Base-by-base conservation (phyloP, 805 yeast genomes). In the Wickerhamiella vanderwaltii region DNA sequence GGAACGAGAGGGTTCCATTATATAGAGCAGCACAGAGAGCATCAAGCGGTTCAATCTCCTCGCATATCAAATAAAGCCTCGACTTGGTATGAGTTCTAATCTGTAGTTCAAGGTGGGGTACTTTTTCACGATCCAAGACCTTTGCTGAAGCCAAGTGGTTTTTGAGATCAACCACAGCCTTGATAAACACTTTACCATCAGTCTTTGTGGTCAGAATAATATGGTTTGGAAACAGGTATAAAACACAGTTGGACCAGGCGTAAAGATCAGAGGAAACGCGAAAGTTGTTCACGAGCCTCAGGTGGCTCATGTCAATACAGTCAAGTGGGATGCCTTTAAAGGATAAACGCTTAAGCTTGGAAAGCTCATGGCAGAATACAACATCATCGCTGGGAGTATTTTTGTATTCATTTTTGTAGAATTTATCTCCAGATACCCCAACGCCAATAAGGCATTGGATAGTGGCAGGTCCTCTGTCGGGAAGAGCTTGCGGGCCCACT, bases 1-100 rank as follows among this genome's bases (percentile, higher is more conserved):
- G 40, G 34, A 37, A 37, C n/a, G 16, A 20, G 12, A 37, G 17
- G 5, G 7, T 19, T 6, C 17, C 16, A 17, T 37, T 29, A 29
- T 37, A 30, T 13, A 37, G 40, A 11, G 40, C 40, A 7, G 40
- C 40, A 13, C 40, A 37, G 9, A 37, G 34, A 2, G 40, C 40
- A n/a, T 28, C 31, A 9, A 37, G 17, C 18, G 40, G 34, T 29
- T 37, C 40, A 22, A 19, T 29, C 25, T 37, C 34, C 15, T 19
- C 34, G 33, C 32, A 29, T 2, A 28, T 17, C 9, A 37, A 13
- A 9, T n/a, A 37, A 5, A 37, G 25, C 22, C 30, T 22, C 5
- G 33, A 20, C 33, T 37, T 37, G 17, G n/a, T 20, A 24, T 17
- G 16, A 4, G 25, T 11, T 20, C 29, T 29, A 20, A 29, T 20